Percentiles rank a stretch among this genome's conserved stretches.
These are phyloP conservation scores for Sugiyamaella marilandica DNA, from an alignment of 805 yeast genomes.

Conservation along the genomic window DNA sequence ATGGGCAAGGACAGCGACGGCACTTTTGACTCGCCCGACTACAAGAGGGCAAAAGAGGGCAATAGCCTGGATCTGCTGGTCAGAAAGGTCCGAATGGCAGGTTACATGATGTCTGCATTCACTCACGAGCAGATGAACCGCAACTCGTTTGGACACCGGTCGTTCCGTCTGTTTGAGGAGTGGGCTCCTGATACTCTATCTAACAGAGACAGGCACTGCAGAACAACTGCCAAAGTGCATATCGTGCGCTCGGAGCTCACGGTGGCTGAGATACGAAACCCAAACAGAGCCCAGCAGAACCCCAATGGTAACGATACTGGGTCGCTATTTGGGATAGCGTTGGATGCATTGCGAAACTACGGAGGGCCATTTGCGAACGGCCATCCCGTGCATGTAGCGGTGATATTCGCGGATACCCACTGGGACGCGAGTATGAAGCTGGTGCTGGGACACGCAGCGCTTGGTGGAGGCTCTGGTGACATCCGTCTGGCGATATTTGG, in stretches of 20 bases:
- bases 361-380: slow-evolving; percentile 50
- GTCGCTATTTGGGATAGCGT: slow-evolving; percentile 70
- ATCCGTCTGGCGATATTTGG: slow-evolving; percentile 87
- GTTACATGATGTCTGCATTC: slow-evolving; percentile 83
- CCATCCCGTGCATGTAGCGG: slow-evolving; percentile 73
- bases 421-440: slow-evolving; percentile 61
- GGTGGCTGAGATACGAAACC: slow-evolving; percentile 65
- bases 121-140: slow-evolving; percentile 85
- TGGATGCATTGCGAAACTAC: slow-evolving; percentile 58
- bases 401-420: slow-evolving; percentile 75
- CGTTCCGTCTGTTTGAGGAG: slow-evolving; percentile 72
- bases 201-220: slow-evolving; percentile 37
- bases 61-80: slow-evolving; percentile 67
- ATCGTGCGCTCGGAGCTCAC: slow-evolving; percentile 63
- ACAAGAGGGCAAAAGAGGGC: slow-evolving; percentile 43
- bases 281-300: slow-evolving; percentile 85
- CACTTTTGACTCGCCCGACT: slow-evolving; percentile 61
- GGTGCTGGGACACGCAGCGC: slow-evolving; percentile 84
- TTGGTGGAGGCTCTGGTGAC: slow-evolving; percentile 78
- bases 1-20: slow-evolving; percentile 73
- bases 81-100: slow-evolving; percentile 71
- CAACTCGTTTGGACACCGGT: slow-evolving; percentile 71
- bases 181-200: slow-evolving; percentile 50
- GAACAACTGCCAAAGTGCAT: slow-evolving; percentile 73
- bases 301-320: slow-evolving; percentile 66